Percentiles rank a stretch among this genome's conserved stretches.
Evolutionary conservation across 2,329 filamentous ascomycete genomes (phyloP).

Genomic region (Pseudocercospora vitis): DNA sequence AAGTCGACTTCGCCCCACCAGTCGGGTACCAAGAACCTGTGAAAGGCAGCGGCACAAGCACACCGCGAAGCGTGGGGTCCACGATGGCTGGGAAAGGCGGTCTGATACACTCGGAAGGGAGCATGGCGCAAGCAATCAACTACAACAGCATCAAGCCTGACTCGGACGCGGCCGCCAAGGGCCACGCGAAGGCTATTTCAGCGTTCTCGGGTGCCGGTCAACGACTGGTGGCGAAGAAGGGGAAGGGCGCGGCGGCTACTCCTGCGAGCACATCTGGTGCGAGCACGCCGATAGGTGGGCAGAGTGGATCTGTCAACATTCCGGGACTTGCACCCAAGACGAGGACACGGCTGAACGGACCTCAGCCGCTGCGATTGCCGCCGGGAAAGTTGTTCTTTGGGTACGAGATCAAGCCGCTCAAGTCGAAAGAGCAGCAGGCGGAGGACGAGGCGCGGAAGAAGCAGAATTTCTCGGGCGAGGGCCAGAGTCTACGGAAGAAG

Average conservation of each 20-base stretch:
- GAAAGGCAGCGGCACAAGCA: constrained; percentile 77
- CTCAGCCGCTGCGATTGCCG: constrained; percentile 78
- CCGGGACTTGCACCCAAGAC: constrained; percentile 30
- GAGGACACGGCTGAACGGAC: constrained; percentile 66
- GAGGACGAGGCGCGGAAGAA: constrained; percentile 65
- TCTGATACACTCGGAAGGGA: constrained; percentile 77
- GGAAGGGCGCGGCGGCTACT: constrained; percentile 56
- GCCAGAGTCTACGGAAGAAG: constrained; percentile 79
- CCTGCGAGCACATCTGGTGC: constrained; percentile 30
- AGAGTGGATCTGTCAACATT: constrained; percentile 43
- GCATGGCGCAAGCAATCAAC: constrained; percentile 98
- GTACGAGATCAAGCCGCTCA: constrained; percentile 86
- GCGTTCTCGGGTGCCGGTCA: constrained; percentile 81
- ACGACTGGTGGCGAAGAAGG: constrained; percentile 79
- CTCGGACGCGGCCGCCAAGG: constrained; percentile 63
- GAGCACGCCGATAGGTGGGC: constrained; percentile 62
- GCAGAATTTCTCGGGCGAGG: constrained; percentile 63
- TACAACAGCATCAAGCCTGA: constrained; percentile 86
- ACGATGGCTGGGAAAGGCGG: constrained; percentile 63
- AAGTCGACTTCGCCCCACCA: constrained; percentile 92
- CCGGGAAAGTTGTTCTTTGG: constrained; percentile 96
- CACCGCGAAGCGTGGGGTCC: constrained; percentile 65
- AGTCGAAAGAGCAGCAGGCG: constrained; percentile 70
- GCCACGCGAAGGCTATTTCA: constrained; percentile 65
- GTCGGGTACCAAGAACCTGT: constrained; percentile 91